phyloP scores from a whole-genome alignment of 768 basidiomycete species.

The Suillus americanus region DNA sequence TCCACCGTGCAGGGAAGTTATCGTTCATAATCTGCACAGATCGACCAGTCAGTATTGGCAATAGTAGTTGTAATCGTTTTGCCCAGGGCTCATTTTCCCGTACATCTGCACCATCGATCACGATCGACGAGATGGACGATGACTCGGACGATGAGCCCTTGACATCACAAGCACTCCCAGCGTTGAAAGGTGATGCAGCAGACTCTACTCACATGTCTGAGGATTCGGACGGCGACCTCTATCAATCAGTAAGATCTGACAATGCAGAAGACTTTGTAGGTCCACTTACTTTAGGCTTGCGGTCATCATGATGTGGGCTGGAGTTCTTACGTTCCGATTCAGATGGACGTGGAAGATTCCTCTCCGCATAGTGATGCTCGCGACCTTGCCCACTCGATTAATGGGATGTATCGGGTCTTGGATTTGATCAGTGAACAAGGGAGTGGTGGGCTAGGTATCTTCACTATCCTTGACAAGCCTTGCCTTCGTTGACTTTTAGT shows the following conservation, averaged over 20 bases:
- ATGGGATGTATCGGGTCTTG: constrained; percentile 52
- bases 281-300: neutral
- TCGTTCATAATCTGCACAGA: neutral
- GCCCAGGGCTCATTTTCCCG: constrained; percentile 4
- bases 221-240: neutral
- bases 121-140: constrained; percentile 1
- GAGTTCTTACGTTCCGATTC: neutral
- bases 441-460: constrained; percentile 52
- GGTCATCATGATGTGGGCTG: constrained; percentile 2
- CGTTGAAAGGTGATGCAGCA: neutral
- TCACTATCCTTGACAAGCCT: neutral
- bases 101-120: neutral
- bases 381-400: constrained; percentile 32
- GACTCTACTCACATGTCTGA: neutral
- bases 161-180: neutral
- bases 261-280: neutral
- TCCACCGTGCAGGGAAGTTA: too few species aligned
- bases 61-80: neutral
- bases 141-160: constrained; percentile 1
- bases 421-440: constrained; percentile 53
- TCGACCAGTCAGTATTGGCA: neutral
- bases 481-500: neutral
- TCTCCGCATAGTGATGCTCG: constrained; percentile 13
- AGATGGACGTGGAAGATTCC: constrained; percentile 23
- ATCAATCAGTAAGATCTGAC: neutral